These are phyloP conservation scores for Colletotrichum coccodes DNA, from an alignment of 2,329 filamentous ascomycete genomes.

Conservation along the genomic window DNA sequence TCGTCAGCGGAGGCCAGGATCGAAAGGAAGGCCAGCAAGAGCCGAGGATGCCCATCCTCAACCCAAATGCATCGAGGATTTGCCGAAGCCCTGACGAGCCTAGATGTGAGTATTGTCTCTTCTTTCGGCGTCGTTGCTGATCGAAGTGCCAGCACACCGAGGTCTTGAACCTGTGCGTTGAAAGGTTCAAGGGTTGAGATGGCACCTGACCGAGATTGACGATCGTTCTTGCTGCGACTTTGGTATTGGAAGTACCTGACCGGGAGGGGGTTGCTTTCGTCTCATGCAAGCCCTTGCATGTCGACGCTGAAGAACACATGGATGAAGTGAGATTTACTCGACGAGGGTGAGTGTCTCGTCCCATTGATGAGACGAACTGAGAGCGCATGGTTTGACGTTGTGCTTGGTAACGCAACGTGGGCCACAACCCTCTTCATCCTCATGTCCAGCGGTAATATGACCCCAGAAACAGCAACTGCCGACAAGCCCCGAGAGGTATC, in stretches of 20 bases:
- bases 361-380: slow-evolving; percentile 6
- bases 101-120: background rate
- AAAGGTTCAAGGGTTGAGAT: background rate
- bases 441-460: background rate
- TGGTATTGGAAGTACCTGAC: background rate
- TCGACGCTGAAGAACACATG: too few relatives aligned
- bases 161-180: background rate
- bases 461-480: background rate
- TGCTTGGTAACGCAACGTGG: background rate
- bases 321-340: background rate
- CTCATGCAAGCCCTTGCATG: background rate
- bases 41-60: background rate
- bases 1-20: background rate
- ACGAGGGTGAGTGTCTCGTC: background rate
- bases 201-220: background rate
- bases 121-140: background rate
- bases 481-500: too few relatives aligned
- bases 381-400: background rate
- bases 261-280: rapidly evolving
- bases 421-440: background rate
- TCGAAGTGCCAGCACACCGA: background rate
- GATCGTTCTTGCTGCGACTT: background rate
- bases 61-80: background rate
- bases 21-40: background rate
- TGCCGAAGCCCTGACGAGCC: background rate